A percentile compares a stretch with the other conserved stretches of the same genome.
Conservation (phyloP, 306 rosid genomes). For the Erythrophleum fordii region DNA sequence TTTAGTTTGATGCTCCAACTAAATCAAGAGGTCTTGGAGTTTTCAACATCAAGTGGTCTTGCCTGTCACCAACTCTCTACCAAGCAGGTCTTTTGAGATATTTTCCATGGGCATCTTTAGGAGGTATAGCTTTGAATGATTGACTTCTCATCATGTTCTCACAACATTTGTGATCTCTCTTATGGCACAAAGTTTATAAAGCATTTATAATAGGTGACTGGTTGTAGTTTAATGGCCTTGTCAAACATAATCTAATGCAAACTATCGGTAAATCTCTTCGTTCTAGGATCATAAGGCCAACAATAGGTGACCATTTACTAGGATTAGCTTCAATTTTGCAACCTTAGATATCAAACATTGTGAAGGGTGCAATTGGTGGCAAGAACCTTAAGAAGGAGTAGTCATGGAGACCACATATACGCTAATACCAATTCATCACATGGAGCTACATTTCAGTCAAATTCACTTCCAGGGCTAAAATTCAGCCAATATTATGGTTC, state of each 20-base stretch:
- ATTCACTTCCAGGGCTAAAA: slow-evolving; percentile 55
- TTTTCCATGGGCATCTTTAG: slow-evolving; percentile 1
- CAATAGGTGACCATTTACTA: slow-evolving; percentile 52
- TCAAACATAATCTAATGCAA: slow-evolving; percentile 55
- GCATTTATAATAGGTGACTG: slow-evolving; percentile 67
- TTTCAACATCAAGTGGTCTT: slow-evolving; percentile 65
- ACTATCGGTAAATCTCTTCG: slow-evolving; percentile 57
- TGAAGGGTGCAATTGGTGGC: slow-evolving; percentile 65
- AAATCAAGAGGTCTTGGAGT: slow-evolving; percentile 61
- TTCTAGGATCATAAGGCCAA: slow-evolving; percentile 60
- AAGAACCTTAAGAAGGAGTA: slow-evolving; percentile 64
- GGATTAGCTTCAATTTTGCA: slow-evolving; percentile 75
- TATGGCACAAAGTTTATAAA: slow-evolving; percentile 16
- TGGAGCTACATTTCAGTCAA: slow-evolving; percentile 50
- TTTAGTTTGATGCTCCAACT: slow-evolving; percentile 66
- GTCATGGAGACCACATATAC: slow-evolving; percentile 42
- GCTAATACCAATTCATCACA: slow-evolving; percentile 38
- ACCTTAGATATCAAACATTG: slow-evolving; percentile 49
- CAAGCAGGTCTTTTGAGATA: slow-evolving; percentile 47
- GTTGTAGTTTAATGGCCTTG: slow-evolving; percentile 58
- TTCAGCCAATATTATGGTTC: slow-evolving; percentile 54
- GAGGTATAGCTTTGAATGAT: not conserved
- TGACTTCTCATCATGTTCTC: not conserved
- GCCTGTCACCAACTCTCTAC: slow-evolving; percentile 65
- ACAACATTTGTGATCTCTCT: not conserved